Evolutionary conservation across 106 monocot genomes (phyloP), one percentile per base, ranked within the genome.

Genomic region (Acanthochlamys bracteata): DNA sequence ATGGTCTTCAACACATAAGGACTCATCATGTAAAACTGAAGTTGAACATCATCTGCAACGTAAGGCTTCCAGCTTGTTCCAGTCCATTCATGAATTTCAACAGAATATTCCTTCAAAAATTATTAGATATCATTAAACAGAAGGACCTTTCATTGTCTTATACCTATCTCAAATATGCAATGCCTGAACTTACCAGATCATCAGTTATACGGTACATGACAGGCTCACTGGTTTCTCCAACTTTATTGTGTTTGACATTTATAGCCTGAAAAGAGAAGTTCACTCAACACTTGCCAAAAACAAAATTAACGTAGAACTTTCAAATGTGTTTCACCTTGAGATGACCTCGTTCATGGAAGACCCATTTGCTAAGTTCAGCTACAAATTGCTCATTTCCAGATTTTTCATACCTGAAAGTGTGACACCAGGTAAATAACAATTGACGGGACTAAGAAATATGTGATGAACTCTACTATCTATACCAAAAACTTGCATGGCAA

Each of bases 11-110:
- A 71, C 6, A 91, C 81, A 64, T 98, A 98, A 59, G 96, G 96
- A 63, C 96, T 98, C 90, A 98, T 98, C 91, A 91, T 98, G 74
- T 91, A 91, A 67, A 98, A 98, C 63, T 92, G 98, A 66, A 92
- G 76, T 69, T 98, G 98, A 56, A 98, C 92, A 75, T 98, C 98
- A 89, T 92, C 73, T 33, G 92, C 83, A 40, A 81, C 56, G 64
- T 92, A 98, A 16, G 98, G 88, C 55, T 82, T 66, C 92, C 98
- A 98, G 53, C 77, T 81, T 46, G 79, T 65, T 72, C 98, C 92
- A 82, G 88, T 83, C 98, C 92, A 86, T 71, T 98, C 98, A 67
- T 85, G 88, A 41, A 98, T 92, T 67, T 98, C 98, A 67, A 92
- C 66, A 45, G 81, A 86, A 53, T 85, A 98, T 78, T 89, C 98